phyloP scores from a whole-genome alignment of 2,329 filamentous ascomycete species.

The Leptodontidium sp. region DNA sequence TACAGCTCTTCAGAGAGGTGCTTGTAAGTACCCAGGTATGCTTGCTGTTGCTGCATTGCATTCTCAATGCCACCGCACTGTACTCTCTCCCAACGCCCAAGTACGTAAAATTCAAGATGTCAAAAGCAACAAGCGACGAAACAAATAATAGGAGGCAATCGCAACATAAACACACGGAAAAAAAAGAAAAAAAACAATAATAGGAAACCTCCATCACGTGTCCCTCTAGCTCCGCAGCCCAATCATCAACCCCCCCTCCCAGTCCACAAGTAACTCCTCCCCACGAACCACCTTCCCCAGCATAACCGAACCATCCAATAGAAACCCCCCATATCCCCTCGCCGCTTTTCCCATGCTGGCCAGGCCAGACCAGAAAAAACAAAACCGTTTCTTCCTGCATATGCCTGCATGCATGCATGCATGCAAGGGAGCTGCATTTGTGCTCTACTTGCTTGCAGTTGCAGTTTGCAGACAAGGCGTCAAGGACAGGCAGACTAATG shows the following conservation, averaged over 20 bases:
- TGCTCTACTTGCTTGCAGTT: background rate
- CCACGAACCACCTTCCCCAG: too few relatives aligned
- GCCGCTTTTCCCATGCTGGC: slow-evolving; percentile 13
- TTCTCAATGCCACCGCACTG: too few relatives aligned
- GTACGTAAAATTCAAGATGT: too few relatives aligned
- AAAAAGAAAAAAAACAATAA: background rate
- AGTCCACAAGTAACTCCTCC: background rate
- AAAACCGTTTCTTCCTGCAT: slow-evolving; percentile 3
- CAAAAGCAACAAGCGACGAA: too few relatives aligned
- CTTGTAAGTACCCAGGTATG: too few relatives aligned
- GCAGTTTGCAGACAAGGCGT: background rate
- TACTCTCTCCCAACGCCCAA: too few relatives aligned
- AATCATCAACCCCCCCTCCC: background rate
- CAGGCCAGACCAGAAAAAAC: background rate
- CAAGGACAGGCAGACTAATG: background rate
- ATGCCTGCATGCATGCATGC: background rate
- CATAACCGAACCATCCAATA: background rate
- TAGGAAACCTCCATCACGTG: background rate
- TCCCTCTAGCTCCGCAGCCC: slow-evolving; percentile 2
- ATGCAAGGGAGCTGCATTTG: background rate
- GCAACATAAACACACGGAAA: too few relatives aligned
- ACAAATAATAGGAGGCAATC: too few relatives aligned
- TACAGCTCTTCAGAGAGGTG: too few relatives aligned
- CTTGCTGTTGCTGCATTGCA: too few relatives aligned
- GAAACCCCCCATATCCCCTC: background rate